Conservation (phyloP, 1,284 basidiomycete species). For the Cryptococcus hybrid region DNA sequence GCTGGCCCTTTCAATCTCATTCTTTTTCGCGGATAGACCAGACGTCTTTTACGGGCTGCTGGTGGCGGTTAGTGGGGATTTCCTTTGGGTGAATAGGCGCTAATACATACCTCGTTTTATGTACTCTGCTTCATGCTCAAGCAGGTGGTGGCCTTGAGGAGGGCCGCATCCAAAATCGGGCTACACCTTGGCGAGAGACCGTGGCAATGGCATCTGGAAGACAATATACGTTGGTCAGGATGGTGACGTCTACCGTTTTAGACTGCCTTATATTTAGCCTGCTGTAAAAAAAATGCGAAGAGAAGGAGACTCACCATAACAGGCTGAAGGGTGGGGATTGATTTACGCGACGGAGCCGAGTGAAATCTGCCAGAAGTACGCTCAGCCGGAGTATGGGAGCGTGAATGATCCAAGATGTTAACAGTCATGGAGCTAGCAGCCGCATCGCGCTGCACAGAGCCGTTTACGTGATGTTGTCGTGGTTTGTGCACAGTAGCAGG, state of each 20-base stretch:
- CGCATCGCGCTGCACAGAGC: constrained; percentile 34
- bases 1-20: too few species aligned
- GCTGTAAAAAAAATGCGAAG: constrained; percentile 46
- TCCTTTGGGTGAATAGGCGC: too few species aligned
- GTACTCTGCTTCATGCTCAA: too few species aligned
- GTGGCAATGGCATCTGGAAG: constrained; percentile 73
- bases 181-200: constrained; percentile 65
- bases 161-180: constrained; percentile 81
- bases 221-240: constrained; percentile 68
- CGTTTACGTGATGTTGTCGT: constrained; percentile 40
- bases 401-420: constrained; percentile 20
- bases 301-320: constrained; percentile 65
- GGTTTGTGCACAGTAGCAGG: constrained; percentile 53
- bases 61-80: too few species aligned
- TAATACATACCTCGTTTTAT: too few species aligned
- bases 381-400: constrained; percentile 56
- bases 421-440: background rate
- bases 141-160: constrained; percentile 7
- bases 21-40: too few species aligned
- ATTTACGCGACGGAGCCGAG: constrained; percentile 54
- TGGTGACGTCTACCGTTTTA: constrained; percentile 72
- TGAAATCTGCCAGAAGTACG: constrained; percentile 63
- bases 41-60: too few species aligned
- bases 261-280: constrained; percentile 53
- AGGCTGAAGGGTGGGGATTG: constrained; percentile 81